phyloP scores from a whole-genome alignment of 1,139 yeast genomes.

The Blastobotrys capitulatus region DNA sequence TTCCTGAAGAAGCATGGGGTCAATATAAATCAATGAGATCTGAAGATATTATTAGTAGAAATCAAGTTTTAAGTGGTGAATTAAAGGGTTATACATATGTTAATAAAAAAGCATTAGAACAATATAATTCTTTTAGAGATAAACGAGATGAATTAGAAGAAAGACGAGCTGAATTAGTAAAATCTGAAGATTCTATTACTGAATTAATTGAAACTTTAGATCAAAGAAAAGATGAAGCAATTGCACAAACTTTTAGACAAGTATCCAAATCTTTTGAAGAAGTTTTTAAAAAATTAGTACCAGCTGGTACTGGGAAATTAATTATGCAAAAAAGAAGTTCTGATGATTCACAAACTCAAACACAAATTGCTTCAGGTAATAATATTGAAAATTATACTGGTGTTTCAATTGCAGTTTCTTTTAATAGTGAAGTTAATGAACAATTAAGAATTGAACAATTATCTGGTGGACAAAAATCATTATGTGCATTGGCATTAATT shows the following conservation, averaged over 20 bases:
- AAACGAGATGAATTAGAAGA: slow-evolving; percentile 51
- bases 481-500: slow-evolving; percentile 90
- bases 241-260: slow-evolving; percentile 67
- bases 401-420: slow-evolving; percentile 82
- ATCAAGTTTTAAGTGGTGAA: slow-evolving; percentile 53
- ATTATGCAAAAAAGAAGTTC: slow-evolving; percentile 51
- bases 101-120: slow-evolving; percentile 88
- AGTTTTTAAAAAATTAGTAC: slow-evolving; percentile 76
- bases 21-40: slow-evolving; percentile 43
- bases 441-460: slow-evolving; percentile 86
- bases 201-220: slow-evolving; percentile 66
- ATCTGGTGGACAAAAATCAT: slow-evolving; percentile 94
- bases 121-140: slow-evolving; percentile 64
- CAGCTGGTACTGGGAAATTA: slow-evolving; percentile 72
- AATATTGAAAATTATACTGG: slow-evolving; percentile 59
- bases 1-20: slow-evolving; percentile 79
- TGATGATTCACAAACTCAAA: slow-evolving; percentile 10
- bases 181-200: slow-evolving; percentile 68
- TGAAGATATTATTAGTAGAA: slow-evolving; percentile 48
- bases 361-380: slow-evolving; percentile 5
- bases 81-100: slow-evolving; percentile 68
- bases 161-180: slow-evolving; percentile 65
- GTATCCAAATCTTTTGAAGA: slow-evolving; percentile 70
- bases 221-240: slow-evolving; percentile 77
- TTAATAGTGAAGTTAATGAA: slow-evolving; percentile 81